Evolutionary conservation across 345 rosid genomes (phyloP), one percentile per base, ranked within the genome.

Genomic region (Isatis tinctoria): DNA sequence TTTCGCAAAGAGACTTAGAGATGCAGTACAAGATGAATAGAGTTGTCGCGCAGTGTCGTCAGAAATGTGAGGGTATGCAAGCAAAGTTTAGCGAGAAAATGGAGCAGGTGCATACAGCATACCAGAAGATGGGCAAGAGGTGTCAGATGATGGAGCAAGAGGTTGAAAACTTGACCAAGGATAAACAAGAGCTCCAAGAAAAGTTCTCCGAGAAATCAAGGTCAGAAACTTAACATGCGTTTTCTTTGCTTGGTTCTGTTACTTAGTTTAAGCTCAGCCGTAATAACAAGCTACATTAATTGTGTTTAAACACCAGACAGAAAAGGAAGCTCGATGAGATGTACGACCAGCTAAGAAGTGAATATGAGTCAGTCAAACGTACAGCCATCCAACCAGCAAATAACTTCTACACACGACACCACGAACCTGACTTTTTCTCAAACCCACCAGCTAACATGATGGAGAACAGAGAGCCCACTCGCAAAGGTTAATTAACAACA

Each of bases 251-350:
- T 33, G 17, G 65, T 52, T 73, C 16, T 58, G 35, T 56, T 52
- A 30, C 51, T 41, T 37, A 49, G n/a, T 8, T 32, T 56, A 63
- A 74, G 53, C 57, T 49, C 65, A 60, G 54, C 53, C 43, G 65
- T 65, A 36, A 56, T 52, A 35, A 48, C 20, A 54, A 53, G 37
- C 36, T 62, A 47, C 44, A 20, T 18, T 37, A 16, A 60, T 16
- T 73, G 65, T 62, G 14, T 13, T 62, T 36, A 14, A 65, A 70
- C 77, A 64, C 53, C 89, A 92, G 97, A 80, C 97, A 90, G 84
- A 95, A 95, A 91, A 88, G 97, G 74, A 95, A 90, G 76, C 97
- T 90, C 47, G 99, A 95, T 74, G 99, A 95, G 82, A 95, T 95
- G 97, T 92, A 95, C 71, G 99, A 95, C 74, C 96, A 86, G 64